Base-by-base conservation (phyloP, 208 protist genomes). In the Phytomonas sp. region DNA sequence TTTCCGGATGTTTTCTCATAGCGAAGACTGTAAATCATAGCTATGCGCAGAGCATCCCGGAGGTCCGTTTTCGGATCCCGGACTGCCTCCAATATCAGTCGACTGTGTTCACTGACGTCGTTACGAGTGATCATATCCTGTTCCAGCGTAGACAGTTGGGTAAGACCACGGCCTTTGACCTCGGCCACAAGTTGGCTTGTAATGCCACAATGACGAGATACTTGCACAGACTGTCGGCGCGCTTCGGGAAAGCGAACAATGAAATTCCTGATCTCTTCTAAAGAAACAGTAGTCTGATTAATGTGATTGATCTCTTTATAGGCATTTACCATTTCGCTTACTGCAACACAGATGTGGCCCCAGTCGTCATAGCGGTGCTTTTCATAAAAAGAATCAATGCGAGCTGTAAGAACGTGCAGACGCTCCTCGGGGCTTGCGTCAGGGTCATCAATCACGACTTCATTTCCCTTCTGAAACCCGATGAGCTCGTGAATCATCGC, bases 401-500 rank as follows among this genome's bases (percentile, higher is more conserved):
- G 71, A 34, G 89, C 71, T 13, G 83, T 84, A 31, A 96, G 73
- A 32, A 94, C 76, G 71, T 95, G 87, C 33, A 89, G 74, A 26
- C 85, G 74, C 13, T 91, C 85, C 75, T 95, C 87, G 28, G 84
- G 86, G 70, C 79, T 86, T 11, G 68, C 73, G 26, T 88, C 82
- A 53, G 75, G 78, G 67, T 92, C 84, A 72, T 96, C 83, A 53
- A 96, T 76, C 6, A 81, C 83, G 5, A 96, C 80, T 73, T 95
- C 89, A 68, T 96, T 88, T 28, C 98, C 98, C 64, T 97, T 93
- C 40, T 93, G 71, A 65, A 99, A 98, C 31, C 92, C 92, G 30
- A 99, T 78, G 43, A 98, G 80, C 78, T 99, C 98, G 77, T 99
- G 96, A 60, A 99, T 92, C 98, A 99, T 99, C 11, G 98, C 96